These are phyloP conservation scores for Podila horticola DNA, from an alignment of 192 early-diverging fungal species.

Conservation along the genomic window DNA sequence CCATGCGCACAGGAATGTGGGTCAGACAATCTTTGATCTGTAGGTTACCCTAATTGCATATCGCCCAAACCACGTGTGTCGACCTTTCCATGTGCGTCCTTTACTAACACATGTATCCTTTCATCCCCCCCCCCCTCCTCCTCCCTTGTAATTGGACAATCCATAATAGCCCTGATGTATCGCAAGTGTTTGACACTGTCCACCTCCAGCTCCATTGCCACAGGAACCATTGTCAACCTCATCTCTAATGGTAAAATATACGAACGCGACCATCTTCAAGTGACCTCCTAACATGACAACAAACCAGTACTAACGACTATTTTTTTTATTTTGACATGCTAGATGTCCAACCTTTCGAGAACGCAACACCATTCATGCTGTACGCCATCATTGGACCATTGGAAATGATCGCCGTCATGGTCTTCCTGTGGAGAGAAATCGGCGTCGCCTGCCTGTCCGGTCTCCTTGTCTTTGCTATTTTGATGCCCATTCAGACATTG, in stretches of 20 bases:
- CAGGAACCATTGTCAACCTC: constrained; percentile 52
- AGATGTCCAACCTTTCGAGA: constrained; percentile 56
- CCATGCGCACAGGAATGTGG: constrained; percentile 52
- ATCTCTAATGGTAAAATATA: constrained; percentile 50
- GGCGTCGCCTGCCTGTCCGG: constrained; percentile 39
- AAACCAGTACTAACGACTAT: constrained; percentile 3
- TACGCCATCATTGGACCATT: constrained; percentile 52
- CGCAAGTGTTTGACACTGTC: constrained; percentile 51
- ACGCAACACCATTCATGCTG: constrained; percentile 51
- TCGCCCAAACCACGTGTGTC: not conserved
- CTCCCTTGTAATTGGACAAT: not conserved
- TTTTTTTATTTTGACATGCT: not conserved
- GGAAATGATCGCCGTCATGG: constrained; percentile 40
- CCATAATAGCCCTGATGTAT: constrained; percentile 44
- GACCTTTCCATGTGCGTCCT: not conserved
- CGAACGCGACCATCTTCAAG: not conserved
- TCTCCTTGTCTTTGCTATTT: constrained; percentile 40
- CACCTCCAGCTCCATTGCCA: constrained; percentile 49
- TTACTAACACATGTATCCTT: not conserved
- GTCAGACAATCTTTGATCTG: constrained; percentile 44
- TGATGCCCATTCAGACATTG: constrained; percentile 41
- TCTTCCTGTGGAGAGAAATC: constrained; percentile 48
- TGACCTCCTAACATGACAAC: not conserved
- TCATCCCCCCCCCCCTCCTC: not conserved
- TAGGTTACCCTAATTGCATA: not conserved